A percentile compares a stretch with the other conserved stretches of the same genome.
These are phyloP conservation scores for Trametes villosa DNA, from an alignment of 768 basidiomycete species.

Conservation along the genomic window DNA sequence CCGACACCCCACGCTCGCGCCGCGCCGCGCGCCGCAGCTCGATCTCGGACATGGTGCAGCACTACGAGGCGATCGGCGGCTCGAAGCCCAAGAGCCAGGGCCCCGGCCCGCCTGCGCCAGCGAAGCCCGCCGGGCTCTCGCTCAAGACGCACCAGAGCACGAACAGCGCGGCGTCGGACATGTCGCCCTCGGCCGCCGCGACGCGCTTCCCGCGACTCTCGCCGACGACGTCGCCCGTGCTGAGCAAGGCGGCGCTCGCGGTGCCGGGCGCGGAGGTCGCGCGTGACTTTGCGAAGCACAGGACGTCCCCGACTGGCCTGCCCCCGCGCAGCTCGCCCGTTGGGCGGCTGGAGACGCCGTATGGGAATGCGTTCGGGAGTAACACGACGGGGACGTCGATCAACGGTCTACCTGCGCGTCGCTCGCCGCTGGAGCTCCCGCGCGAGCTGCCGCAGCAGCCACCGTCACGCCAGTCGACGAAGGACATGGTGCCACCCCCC, in stretches of 20 bases:
- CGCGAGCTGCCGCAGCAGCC: slow-evolving; percentile 21
- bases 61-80: slow-evolving; percentile 69
- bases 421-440: slow-evolving; percentile 16
- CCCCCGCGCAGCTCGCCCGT: slow-evolving; percentile 33
- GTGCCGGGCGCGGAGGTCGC: slow-evolving; percentile 25
- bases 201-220: slow-evolving; percentile 34
- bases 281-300: slow-evolving; percentile 14
- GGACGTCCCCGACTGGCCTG: slow-evolving; percentile 21
- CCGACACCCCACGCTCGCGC: slow-evolving; percentile 51
- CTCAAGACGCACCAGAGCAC: slow-evolving; percentile 25
- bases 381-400: slow-evolving; percentile 22
- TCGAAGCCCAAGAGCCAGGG: slow-evolving; percentile 3
- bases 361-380: slow-evolving; percentile 27
- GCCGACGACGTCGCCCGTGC: slow-evolving; percentile 31
- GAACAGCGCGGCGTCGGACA: slow-evolving; percentile 7
- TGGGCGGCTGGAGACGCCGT: slow-evolving; percentile 29
- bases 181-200: slow-evolving; percentile 32
- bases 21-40: slow-evolving; percentile 63
- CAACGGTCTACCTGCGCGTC: slow-evolving; percentile 27
- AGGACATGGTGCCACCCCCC: slow-evolving; percentile 5
- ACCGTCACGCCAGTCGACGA: slow-evolving; percentile 12
- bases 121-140: slow-evolving; percentile 38
- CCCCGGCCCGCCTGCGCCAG: slow-evolving; percentile 19
- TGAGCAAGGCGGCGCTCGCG: slow-evolving; percentile 24
- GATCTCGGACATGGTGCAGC: slow-evolving; percentile 86